Evolutionary conservation across 805 yeast genomes (phyloP).

Genomic region (Wickerhamomyces sydowiorum): DNA sequence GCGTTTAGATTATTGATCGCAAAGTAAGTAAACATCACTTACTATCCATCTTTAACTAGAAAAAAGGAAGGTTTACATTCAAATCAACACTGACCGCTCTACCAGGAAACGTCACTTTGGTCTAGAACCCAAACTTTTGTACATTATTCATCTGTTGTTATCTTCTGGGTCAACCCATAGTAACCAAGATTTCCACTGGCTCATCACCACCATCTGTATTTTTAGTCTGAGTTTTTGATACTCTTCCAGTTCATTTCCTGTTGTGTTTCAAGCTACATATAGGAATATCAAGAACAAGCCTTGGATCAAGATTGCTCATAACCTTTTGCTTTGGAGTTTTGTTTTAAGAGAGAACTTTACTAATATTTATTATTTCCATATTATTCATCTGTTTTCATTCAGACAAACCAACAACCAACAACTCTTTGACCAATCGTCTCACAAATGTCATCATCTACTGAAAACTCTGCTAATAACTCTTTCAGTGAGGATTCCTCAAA

Average conservation of each 20-base stretch:
- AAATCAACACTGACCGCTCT: background rate
- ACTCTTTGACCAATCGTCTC: no score
- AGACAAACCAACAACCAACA: no score
- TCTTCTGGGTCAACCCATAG: background rate
- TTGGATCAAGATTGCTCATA: no score
- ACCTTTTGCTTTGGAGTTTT: no score
- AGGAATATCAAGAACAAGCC: no score
- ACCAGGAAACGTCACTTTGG: no score
- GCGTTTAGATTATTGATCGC: no score
- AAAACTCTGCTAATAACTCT: constrained; percentile 14
- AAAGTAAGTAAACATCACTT: no score
- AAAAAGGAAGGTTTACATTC: background rate
- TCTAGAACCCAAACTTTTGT: no score
- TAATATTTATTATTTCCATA: background rate
- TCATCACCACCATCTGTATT: background rate
- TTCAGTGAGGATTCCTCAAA: constrained; percentile 7
- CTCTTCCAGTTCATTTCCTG: background rate
- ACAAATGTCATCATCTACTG: constrained; percentile 12
- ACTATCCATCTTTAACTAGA: no score
- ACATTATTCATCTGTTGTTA: background rate
- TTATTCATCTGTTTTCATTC: no score
- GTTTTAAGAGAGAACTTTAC: background rate
- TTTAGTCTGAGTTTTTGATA: no score
- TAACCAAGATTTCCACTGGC: background rate
- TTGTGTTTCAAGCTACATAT: background rate